Evolutionary conservation across 495 filamentous ascomycete genomes (phyloP).

Genomic region (Physcia stellaris): DNA sequence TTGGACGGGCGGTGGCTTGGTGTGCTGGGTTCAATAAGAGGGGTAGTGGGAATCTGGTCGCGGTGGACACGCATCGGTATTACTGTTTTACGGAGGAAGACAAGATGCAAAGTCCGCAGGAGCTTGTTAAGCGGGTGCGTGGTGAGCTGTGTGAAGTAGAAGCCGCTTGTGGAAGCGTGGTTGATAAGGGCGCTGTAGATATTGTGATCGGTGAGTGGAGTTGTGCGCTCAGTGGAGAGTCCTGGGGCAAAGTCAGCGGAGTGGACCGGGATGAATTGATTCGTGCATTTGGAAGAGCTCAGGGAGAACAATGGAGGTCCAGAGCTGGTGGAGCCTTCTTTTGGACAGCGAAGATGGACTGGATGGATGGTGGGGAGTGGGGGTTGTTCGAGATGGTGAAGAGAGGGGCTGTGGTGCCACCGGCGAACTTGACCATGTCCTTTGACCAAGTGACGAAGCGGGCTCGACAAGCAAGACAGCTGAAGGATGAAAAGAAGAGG

Average conservation of each 20-base stretch:
- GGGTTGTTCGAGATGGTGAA: conserved; percentile 34
- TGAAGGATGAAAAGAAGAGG: conserved; percentile 19
- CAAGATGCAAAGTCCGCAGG: conserved; percentile 27
- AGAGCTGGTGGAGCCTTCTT: conserved; percentile 35
- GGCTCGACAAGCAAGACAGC: conserved; percentile 17
- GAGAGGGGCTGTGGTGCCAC: conserved; percentile 24
- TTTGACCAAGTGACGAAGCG: conserved; percentile 19
- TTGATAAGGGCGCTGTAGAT: conserved; percentile 30
- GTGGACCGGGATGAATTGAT: conserved; percentile 21
- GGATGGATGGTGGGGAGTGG: conserved; percentile 42
- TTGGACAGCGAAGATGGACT: conserved; percentile 42
- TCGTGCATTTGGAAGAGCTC: conserved; percentile 30
- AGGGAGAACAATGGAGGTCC: conserved; percentile 28
- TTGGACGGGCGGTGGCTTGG: conserved; percentile 26
- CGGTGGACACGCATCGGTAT: conserved; percentile 43
- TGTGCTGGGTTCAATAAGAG: conserved; percentile 9
- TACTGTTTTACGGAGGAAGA: conserved; percentile 35
- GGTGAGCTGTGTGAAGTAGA: conserved; percentile 24
- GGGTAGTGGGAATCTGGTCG: conserved; percentile 23
- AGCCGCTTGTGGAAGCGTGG: conserved; percentile 20
- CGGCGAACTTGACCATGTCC: conserved; percentile 20
- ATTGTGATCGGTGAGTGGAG: conserved; percentile 41
- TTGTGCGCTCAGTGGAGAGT: conserved; percentile 31
- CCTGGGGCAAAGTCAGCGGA: conserved; percentile 25
- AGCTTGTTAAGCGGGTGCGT: conserved; percentile 29